Conservation (phyloP, 2,329 filamentous ascomycete species). For the Penicillium verrucosum region DNA sequence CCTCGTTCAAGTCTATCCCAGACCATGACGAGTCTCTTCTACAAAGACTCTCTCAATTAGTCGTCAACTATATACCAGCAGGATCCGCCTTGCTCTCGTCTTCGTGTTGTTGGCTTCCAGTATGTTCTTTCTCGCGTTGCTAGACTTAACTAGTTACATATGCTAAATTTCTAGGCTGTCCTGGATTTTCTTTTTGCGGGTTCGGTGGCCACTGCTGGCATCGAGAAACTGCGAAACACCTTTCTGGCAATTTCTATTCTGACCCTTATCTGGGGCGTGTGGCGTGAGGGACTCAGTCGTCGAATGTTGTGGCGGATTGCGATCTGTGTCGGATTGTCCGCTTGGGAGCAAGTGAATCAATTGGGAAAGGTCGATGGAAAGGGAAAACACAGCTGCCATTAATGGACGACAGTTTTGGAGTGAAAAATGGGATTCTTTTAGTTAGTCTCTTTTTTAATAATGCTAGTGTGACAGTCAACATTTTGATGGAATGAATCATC, state of each 20-base stretch:
- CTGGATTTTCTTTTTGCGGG: slow-evolving; percentile 18
- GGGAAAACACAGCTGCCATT: slow-evolving; percentile 17
- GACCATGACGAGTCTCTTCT: not conserved
- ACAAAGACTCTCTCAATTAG: not conserved
- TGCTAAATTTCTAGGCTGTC: slow-evolving; percentile 8
- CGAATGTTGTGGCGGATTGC: slow-evolving; percentile 12
- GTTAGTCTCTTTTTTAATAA: not conserved
- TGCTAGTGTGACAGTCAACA: not conserved
- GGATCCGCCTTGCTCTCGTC: slow-evolving; percentile 15
- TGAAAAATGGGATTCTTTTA: not conserved
- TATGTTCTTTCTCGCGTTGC: not conserved
- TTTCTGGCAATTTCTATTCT: slow-evolving; percentile 17
- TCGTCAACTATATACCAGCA: slow-evolving; percentile 11
- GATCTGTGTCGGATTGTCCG: slow-evolving; percentile 13
- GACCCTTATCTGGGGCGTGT: slow-evolving; percentile 10
- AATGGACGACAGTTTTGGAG: not conserved
- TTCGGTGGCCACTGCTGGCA: slow-evolving; percentile 14
- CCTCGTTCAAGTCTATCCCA: not conserved
- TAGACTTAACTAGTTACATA: not conserved
- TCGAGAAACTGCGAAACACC: slow-evolving; percentile 11
- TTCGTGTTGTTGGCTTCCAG: slow-evolving; percentile 17
- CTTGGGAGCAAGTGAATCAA: slow-evolving; percentile 14
- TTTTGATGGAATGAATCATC: no score
- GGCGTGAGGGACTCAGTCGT: slow-evolving; percentile 13
- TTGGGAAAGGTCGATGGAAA: not conserved